These are phyloP conservation scores for Tolypocladium tundrense DNA, from an alignment of 2,329 filamentous ascomycete genomes.

Conservation along the genomic window DNA sequence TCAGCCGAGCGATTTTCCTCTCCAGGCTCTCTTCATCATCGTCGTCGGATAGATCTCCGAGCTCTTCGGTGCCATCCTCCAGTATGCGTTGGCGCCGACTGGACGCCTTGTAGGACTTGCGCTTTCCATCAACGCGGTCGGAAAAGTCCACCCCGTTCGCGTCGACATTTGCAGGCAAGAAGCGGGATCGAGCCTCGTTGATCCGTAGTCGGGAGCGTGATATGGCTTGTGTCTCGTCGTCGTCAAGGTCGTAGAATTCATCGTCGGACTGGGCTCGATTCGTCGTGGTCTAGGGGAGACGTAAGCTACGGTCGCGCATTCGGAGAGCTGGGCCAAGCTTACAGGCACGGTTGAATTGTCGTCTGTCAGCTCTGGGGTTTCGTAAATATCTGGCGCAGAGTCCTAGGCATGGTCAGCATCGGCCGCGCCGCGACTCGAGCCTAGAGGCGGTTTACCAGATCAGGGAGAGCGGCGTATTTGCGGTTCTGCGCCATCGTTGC, in stretches of 20 bases:
- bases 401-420: slow-evolving; percentile 45
- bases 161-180: slow-evolving; percentile 66
- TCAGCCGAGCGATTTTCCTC: slow-evolving; percentile 70
- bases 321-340: slow-evolving; percentile 20
- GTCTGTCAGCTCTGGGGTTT: slow-evolving; percentile 86
- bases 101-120: slow-evolving; percentile 72
- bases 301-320: slow-evolving; percentile 10
- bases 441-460: slow-evolving; percentile 45
- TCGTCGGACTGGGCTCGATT: slow-evolving; percentile 49
- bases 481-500: slow-evolving; percentile 59
- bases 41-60: slow-evolving; percentile 69
- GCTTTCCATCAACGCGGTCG: slow-evolving; percentile 72
- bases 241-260: slow-evolving; percentile 52
- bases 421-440: slow-evolving; percentile 1
- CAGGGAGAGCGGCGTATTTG: slow-evolving; percentile 74
- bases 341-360: slow-evolving; percentile 80
- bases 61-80: slow-evolving; percentile 53
- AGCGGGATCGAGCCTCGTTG: slow-evolving; percentile 69
- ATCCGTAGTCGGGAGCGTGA: slow-evolving; percentile 68
- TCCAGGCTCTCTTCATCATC: slow-evolving; percentile 67
- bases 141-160: slow-evolving; percentile 78
- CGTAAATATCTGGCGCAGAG: slow-evolving; percentile 88
- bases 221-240: slow-evolving; percentile 57
- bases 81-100: slow-evolving; percentile 55
- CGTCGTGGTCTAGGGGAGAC: slow-evolving; percentile 36